Conservation (phyloP, 345 rosid genomes). For the Anastatica hierochuntica region DNA sequence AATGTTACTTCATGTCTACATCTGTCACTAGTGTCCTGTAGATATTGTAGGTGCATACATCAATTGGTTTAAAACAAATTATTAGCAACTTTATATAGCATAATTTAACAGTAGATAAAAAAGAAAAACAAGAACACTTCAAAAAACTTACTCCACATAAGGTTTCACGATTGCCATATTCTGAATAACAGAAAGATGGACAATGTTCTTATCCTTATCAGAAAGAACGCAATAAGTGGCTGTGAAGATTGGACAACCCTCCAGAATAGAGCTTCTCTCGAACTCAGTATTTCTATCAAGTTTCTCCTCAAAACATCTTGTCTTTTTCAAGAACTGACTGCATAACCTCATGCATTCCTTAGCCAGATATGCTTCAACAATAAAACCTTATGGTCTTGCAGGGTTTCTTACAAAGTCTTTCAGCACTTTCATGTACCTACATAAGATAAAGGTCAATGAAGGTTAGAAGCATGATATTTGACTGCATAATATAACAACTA, state of each 20-base stretch:
- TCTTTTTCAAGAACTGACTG: not conserved
- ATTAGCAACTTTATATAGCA: not conserved
- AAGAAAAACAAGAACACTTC: too few species aligned
- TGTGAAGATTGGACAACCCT: not conserved
- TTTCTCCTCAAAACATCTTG: not conserved
- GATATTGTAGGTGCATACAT: not conserved
- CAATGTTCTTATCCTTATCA: not conserved
- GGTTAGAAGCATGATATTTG: too few species aligned
- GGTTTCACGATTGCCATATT: not conserved
- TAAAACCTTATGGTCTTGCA: not conserved
- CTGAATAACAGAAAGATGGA: not conserved
- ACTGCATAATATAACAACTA: too few species aligned
- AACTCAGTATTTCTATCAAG: not conserved
- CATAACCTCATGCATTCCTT: not conserved
- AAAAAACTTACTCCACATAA: slow-evolving; percentile 1
- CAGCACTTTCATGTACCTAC: too few species aligned
- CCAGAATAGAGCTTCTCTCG: too few species aligned
- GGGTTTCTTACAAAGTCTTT: too few species aligned
- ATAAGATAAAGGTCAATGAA: too few species aligned
- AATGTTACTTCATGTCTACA: not conserved
- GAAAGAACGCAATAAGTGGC: not conserved
- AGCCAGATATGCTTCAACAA: not conserved
- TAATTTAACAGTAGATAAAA: too few species aligned
- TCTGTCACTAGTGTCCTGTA: not conserved
- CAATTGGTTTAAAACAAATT: not conserved